Conservation (phyloP, 768 basidiomycete species). For the Suillus variegatus region DNA sequence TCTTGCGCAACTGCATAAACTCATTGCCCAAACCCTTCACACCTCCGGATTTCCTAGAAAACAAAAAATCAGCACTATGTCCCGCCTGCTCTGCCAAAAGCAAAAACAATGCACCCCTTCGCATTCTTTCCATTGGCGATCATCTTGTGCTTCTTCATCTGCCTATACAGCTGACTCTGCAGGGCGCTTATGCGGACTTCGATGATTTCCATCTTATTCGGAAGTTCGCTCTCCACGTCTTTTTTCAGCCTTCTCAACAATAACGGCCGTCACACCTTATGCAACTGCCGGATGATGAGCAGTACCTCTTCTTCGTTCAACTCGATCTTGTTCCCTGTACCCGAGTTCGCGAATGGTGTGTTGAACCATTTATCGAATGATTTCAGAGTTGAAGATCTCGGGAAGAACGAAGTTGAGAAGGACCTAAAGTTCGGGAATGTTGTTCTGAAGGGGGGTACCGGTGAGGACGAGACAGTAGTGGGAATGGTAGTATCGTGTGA, state of each 20-base stretch:
- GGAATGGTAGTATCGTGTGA: constrained; percentile 90
- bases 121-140: constrained; percentile 79
- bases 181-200: constrained; percentile 93
- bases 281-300: constrained; percentile 93
- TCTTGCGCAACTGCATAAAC: constrained; percentile 97
- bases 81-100: background rate
- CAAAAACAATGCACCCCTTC: constrained; percentile 59
- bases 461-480: constrained; percentile 92
- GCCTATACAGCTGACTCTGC: constrained; percentile 91
- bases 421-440: constrained; percentile 93
- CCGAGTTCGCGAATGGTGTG: constrained; percentile 98
- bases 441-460: constrained; percentile 93
- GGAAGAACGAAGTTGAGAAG: constrained; percentile 93
- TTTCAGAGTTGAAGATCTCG: constrained; percentile 95
- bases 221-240: constrained; percentile 93
- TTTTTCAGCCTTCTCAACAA: constrained; percentile 91
- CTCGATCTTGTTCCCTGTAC: constrained; percentile 96
- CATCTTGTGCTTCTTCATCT: constrained; percentile 99
- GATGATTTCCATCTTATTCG: constrained; percentile 97
- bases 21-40: constrained; percentile 93
- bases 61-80: constrained; percentile 8
- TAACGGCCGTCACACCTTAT: constrained; percentile 95
- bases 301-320: constrained; percentile 99
- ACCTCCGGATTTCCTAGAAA: constrained; percentile 63
- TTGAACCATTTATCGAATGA: constrained; percentile 99